Evolutionary conservation across 2,329 filamentous ascomycete genomes (phyloP).

Genomic region (Aspergillus sergii): DNA sequence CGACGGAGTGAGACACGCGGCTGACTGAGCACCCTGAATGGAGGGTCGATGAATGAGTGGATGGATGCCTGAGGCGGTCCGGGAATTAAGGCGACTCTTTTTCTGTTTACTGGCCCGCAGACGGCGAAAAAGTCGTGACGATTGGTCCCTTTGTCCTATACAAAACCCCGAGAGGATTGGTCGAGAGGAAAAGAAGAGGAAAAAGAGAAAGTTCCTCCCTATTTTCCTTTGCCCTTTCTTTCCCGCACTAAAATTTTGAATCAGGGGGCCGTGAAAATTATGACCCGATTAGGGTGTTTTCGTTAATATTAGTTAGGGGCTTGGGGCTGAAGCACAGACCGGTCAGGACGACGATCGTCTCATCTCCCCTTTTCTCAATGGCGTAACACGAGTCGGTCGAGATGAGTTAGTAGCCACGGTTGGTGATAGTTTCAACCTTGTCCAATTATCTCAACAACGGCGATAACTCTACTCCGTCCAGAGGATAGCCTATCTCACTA

Average conservation of each 20-base stretch:
- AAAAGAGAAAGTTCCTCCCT: too few species aligned
- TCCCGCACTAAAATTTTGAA: conserved; percentile 1
- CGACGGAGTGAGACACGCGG: conserved; percentile 2
- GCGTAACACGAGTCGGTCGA: neutral
- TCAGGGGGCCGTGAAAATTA: conserved; percentile 2
- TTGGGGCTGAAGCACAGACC: conserved; percentile 3
- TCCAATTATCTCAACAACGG: neutral
- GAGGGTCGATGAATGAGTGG: neutral
- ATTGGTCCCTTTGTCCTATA: neutral
- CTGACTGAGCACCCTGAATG: conserved; percentile 1
- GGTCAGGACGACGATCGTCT: neutral
- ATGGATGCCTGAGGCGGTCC: conserved; percentile 5
- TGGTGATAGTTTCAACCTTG: neutral
- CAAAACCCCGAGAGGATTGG: neutral
- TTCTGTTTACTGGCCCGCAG: neutral
- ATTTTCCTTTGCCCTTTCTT: neutral
- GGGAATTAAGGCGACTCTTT: neutral
- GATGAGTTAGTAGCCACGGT: neutral
- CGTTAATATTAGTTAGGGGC: conserved; percentile 5
- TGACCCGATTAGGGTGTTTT: conserved; percentile 1
- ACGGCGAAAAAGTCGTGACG: neutral
- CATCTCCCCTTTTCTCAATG: conserved; percentile 1
- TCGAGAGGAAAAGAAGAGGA: neutral
- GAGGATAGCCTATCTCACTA: neutral
- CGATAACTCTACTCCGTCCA: neutral